These are phyloP conservation scores for Chytriomyces confervae DNA, from an alignment of 192 early-diverging fungal species.

Conservation along the genomic window DNA sequence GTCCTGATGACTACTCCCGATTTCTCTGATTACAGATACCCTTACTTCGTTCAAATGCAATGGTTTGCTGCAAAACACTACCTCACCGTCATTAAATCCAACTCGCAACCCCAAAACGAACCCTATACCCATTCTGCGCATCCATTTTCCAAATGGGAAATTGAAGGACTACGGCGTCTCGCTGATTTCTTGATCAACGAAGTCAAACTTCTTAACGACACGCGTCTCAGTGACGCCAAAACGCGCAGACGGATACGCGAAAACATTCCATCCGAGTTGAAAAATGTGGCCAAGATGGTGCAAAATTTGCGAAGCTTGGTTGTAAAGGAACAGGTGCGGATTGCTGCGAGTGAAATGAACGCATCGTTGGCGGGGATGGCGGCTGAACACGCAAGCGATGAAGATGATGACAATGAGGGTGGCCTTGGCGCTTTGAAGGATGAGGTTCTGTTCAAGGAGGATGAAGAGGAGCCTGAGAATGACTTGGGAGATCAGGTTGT, in stretches of 20 bases:
- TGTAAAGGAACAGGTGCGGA: not conserved
- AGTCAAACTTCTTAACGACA: conserved; percentile 7
- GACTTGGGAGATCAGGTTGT: not conserved
- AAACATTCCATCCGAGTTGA: conserved; percentile 49
- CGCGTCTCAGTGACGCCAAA: conserved; percentile 26
- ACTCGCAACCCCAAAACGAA: not conserved
- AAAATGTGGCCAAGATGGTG: conserved; percentile 49
- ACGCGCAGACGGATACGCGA: conserved; percentile 32
- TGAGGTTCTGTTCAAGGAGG: not conserved
- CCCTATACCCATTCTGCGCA: not conserved
- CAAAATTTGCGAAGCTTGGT: conserved; percentile 24
- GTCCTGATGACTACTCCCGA: not conserved
- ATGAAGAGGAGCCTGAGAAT: not conserved
- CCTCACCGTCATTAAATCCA: conserved; percentile 50
- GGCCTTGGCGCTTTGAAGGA: not conserved
- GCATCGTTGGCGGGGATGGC: not conserved
- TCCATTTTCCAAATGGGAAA: conserved; percentile 47
- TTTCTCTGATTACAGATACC: conserved; percentile 56
- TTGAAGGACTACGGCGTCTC: conserved; percentile 62
- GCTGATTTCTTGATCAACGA: conserved; percentile 50
- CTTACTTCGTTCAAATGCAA: conserved; percentile 82
- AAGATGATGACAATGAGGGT: not conserved
- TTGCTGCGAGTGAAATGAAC: not conserved
- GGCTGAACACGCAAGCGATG: not conserved
- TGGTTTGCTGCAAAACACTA: conserved; percentile 80